Base-by-base conservation (phyloP, 1,284 basidiomycete genomes). In the Coriolopsis trogii region DNA sequence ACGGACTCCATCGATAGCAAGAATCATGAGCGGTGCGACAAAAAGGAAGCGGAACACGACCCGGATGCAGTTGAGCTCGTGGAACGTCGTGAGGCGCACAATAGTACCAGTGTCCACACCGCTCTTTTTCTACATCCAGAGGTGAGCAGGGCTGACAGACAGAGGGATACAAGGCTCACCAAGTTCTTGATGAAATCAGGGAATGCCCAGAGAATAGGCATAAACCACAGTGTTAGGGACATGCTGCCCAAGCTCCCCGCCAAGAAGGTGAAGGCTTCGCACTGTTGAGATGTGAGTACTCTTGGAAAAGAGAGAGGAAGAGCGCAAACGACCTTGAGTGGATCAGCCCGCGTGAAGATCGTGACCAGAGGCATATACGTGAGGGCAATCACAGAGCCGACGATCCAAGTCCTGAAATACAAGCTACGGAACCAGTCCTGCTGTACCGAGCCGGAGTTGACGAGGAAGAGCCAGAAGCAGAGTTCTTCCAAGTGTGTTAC, bases 401-500 rank as follows among this genome's bases (percentile, higher is more conserved):
- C 58, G 10, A 79, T 68, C 89, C 89, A 91, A 4, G 71, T 71
- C 63, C 78, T 85, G 74, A 89, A 91, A 60, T 89, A 89, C 26
- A 71, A 53, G 59, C 81, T 87, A n/a, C 71, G 70, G 71, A 91
- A 91, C 89, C 89, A 91, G 61, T 88, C 79, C 61, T 81, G 80
- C 54, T 85, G 80, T 0, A 69, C 67, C 0, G 82, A 75, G 10
- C 78, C 73, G 1, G 85, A 74, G 53, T 86, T 86, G 42, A 91
- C 72, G 31, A 91, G 79, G 72, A 89, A 91, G 15, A 89, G 70
- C 88, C 89, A 91, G 66, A 91, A 91, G 60, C 86, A 90, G 1
- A 91, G 75, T 62, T 91, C 89, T 81, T 91, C 89, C 56, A 91
- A 68, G 67, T 91, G 88, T 0, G 87, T 87, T 8, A 89, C 79